These are phyloP conservation scores for Meripilus lineatus DNA, from an alignment of 1,284 basidiomycete species.

Conservation along the genomic window DNA sequence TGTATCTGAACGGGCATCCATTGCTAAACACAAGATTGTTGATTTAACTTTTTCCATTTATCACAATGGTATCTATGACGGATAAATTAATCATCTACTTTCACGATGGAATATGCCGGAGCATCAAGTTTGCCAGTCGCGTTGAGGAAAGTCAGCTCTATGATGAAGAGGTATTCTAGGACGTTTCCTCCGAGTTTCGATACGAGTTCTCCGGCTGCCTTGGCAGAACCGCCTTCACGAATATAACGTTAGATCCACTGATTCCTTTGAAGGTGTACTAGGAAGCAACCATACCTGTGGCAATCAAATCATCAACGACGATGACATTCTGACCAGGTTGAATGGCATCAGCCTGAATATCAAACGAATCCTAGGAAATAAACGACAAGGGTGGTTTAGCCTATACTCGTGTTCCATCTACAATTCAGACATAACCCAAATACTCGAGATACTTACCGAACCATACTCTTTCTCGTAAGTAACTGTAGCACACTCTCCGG, in stretches of 20 bases:
- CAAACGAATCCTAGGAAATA: slow-evolving; percentile 73
- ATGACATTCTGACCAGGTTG: slow-evolving; percentile 81
- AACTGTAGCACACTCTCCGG: slow-evolving; percentile 76
- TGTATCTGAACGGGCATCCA: slow-evolving; percentile 76
- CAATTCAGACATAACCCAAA: neutral
- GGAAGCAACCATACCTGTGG: slow-evolving; percentile 64
- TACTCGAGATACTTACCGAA: slow-evolving; percentile 39
- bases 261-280: slow-evolving; percentile 4
- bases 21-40: slow-evolving; percentile 71
- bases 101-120: slow-evolving; percentile 81
- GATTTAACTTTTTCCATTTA: slow-evolving; percentile 34
- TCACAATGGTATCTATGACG: neutral
- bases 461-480: slow-evolving; percentile 96
- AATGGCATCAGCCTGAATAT: slow-evolving; percentile 92
- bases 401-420: neutral
- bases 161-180: slow-evolving; percentile 93
- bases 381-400: slow-evolving; percentile 3
- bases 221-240: slow-evolving; percentile 84
- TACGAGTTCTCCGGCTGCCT: slow-evolving; percentile 90
- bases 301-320: slow-evolving; percentile 94
- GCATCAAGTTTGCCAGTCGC: slow-evolving; percentile 79
- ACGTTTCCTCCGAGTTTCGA: slow-evolving; percentile 78
- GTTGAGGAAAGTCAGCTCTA: slow-evolving; percentile 84
- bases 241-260: slow-evolving; percentile 1
- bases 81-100: slow-evolving; percentile 62